Evolutionary conservation across 2,329 filamentous ascomycete genomes (phyloP).

Genomic region (Fusarium solani-melongenae): DNA sequence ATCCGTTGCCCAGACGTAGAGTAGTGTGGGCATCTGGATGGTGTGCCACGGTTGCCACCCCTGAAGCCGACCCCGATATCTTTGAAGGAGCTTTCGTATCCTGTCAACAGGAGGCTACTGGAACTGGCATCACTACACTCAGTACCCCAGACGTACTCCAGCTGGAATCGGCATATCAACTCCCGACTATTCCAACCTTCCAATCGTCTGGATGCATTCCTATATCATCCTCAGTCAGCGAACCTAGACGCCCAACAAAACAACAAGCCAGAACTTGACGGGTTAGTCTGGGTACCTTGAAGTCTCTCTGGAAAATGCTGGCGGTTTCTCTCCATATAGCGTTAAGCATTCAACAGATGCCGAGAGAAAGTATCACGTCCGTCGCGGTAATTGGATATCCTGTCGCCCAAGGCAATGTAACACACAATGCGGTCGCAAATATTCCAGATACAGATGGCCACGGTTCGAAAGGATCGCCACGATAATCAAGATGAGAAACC

Average conservation of each 20-base stretch:
- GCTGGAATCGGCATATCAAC: neutral
- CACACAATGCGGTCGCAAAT: neutral
- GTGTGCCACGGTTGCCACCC: neutral
- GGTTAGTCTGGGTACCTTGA: neutral
- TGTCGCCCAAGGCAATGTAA: neutral
- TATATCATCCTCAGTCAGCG: neutral
- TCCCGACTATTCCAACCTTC: neutral
- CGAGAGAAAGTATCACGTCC: neutral
- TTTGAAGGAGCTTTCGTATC: neutral
- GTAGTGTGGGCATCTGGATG: neutral
- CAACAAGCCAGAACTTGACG: neutral
- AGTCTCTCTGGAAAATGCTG: neutral
- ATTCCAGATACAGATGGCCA: neutral
- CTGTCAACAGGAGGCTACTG: neutral
- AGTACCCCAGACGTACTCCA: neutral
- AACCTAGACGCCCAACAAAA: neutral
- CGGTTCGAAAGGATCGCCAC: neutral
- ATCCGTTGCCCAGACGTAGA: neutral
- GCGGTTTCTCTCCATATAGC: neutral
- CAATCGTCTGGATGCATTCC: neutral
- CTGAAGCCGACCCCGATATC: neutral
- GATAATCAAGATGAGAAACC: neutral
- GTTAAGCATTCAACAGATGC: neutral
- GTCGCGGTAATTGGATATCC: neutral
- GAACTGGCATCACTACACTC: neutral